phyloP scores from a whole-genome alignment of 2,329 filamentous ascomycete species.

The Hypoxylon sp. region DNA sequence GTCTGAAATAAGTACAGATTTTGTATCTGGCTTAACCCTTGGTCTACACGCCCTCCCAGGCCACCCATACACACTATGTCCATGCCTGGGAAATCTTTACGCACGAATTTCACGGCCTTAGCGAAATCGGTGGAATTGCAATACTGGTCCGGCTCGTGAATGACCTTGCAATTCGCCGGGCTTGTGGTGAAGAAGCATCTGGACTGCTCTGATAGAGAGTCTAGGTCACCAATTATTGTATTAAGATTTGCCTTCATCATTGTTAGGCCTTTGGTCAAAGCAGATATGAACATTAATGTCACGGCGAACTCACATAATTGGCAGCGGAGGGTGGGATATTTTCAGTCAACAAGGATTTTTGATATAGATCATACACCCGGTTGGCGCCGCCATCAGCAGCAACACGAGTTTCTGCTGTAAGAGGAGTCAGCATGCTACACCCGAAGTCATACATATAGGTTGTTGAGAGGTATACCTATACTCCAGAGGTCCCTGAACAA shows the following conservation, averaged over 20 bases:
- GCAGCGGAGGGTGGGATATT: background rate
- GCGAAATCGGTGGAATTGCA: slow-evolving; percentile 92
- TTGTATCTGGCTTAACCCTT: slow-evolving; percentile 90
- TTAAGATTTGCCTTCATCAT: slow-evolving; percentile 69
- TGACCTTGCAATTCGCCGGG: slow-evolving; percentile 68
- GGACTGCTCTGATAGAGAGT: slow-evolving; percentile 79
- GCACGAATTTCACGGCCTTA: slow-evolving; percentile 74
- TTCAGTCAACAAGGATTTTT: slow-evolving; percentile 25
- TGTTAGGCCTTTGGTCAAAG: slow-evolving; percentile 4
- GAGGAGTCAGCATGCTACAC: slow-evolving; percentile 43
- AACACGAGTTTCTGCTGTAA: slow-evolving; percentile 74
- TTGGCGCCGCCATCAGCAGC: slow-evolving; percentile 96
- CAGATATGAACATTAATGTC: background rate
- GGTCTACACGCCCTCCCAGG: slow-evolving; percentile 91
- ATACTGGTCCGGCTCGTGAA: slow-evolving; percentile 83
- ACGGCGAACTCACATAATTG: slow-evolving; percentile 27
- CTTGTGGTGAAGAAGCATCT: slow-evolving; percentile 75
- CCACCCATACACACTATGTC: slow-evolving; percentile 88
- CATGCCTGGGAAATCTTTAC: slow-evolving; percentile 37
- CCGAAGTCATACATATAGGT: background rate
- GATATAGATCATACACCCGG: slow-evolving; percentile 67
- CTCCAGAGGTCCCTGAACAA: slow-evolving; percentile 52
- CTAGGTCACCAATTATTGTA: slow-evolving; percentile 89
- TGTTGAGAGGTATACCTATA: slow-evolving; percentile 43
- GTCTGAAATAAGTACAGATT: slow-evolving; percentile 79